Conservation (phyloP, 2,329 filamentous ascomycete species). For the Trichoderma semiorbis region DNA sequence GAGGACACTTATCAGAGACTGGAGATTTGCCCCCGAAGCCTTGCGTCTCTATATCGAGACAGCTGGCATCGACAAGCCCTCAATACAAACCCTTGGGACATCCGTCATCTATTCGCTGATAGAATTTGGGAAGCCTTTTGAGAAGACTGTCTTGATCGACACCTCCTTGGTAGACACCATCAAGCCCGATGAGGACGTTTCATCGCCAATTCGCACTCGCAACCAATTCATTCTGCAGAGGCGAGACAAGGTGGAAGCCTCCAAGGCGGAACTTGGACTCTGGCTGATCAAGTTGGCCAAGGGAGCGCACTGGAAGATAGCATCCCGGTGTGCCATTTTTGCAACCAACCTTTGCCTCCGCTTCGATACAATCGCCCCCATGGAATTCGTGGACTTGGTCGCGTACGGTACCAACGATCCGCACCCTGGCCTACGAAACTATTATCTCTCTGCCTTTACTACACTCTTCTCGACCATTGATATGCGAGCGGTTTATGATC, state of each 20-base stretch:
- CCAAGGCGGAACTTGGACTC: conserved; percentile 75
- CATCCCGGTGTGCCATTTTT: conserved; percentile 83
- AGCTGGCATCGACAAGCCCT: conserved; percentile 86
- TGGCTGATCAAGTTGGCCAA: conserved; percentile 76
- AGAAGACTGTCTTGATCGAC: conserved; percentile 81
- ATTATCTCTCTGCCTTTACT: conserved; percentile 77
- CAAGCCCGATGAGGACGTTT: conserved; percentile 63
- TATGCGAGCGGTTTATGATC: conserved; percentile 77
- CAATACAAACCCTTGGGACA: conserved; percentile 83
- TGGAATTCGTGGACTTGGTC: conserved; percentile 78
- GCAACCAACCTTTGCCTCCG: conserved; percentile 85
- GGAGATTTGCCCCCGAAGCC: conserved; percentile 89
- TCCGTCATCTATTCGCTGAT: conserved; percentile 81
- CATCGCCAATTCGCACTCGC: conserved; percentile 53
- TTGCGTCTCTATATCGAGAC: conserved; percentile 88
- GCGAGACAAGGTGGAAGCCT: conserved; percentile 72
- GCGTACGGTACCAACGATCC: conserved; percentile 81
- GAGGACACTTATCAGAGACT: conserved; percentile 85
- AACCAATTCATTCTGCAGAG: conserved; percentile 72
- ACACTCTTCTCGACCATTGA: conserved; percentile 80
- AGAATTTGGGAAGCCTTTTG: conserved; percentile 86
- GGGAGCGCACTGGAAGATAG: conserved; percentile 93
- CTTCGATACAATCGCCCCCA: conserved; percentile 82
- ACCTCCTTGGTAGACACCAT: conserved; percentile 67
- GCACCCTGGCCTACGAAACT: conserved; percentile 77